These are phyloP conservation scores for Iris pallida DNA, from an alignment of 116 monocot genomes.

Conservation along the genomic window DNA sequence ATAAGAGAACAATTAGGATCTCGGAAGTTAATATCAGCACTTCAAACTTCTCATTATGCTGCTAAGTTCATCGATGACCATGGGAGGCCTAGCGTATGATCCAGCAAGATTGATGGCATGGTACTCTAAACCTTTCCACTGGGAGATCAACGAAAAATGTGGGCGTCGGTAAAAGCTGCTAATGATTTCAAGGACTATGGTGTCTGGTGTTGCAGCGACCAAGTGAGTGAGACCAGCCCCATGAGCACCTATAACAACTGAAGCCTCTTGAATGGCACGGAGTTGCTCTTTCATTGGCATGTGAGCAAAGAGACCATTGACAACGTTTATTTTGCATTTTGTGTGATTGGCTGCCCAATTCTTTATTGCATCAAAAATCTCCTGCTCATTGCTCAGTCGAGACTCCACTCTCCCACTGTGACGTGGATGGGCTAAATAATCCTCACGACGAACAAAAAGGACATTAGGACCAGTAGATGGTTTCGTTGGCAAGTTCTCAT, in stretches of 20 bases:
- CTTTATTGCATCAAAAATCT: constrained; percentile 59
- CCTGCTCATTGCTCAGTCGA: constrained; percentile 75
- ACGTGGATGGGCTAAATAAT: constrained; percentile 93
- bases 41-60: constrained; percentile 59
- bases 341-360: constrained; percentile 50
- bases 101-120: constrained; percentile 82
- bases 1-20: neutral
- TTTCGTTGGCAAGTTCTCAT: constrained; percentile 22
- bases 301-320: constrained; percentile 91
- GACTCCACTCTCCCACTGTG: constrained; percentile 78
- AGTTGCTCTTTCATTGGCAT: constrained; percentile 92
- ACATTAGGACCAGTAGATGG: constrained; percentile 42
- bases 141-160: constrained; percentile 81
- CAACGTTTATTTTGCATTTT: constrained; percentile 63
- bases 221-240: constrained; percentile 96
- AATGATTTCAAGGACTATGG: constrained; percentile 81
- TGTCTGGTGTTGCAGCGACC: constrained; percentile 49
- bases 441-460: constrained; percentile 87
- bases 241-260: constrained; percentile 88
- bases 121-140: constrained; percentile 87
- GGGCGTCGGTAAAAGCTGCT: constrained; percentile 77
- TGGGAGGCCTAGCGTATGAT: constrained; percentile 52
- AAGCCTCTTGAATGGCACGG: constrained; percentile 62
- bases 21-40: constrained; percentile 37
- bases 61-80: constrained; percentile 56